phyloP scores from a whole-genome alignment of 2,329 filamentous ascomycete species.

The Nakataea oryzae region DNA sequence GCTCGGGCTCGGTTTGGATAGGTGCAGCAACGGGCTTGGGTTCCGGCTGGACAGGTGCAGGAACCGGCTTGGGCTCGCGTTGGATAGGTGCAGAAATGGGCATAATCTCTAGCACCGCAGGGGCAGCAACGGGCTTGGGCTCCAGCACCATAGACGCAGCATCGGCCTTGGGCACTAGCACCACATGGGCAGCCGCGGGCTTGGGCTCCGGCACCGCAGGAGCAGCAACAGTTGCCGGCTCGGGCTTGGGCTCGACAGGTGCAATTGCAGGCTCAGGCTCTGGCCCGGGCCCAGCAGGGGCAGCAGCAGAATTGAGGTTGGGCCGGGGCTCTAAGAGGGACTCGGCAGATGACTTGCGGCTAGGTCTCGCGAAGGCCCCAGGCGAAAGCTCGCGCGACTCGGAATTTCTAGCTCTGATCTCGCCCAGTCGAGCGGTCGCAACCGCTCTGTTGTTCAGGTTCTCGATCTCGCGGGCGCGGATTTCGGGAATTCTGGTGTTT shows the following conservation, averaged over 20 bases:
- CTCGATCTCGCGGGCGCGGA: constrained; percentile 30
- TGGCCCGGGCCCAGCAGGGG: constrained; percentile 7
- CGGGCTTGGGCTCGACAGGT: not conserved
- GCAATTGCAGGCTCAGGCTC: not conserved
- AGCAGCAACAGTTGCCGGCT: not conserved
- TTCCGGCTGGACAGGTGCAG: not conserved
- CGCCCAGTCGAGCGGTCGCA: constrained; percentile 38
- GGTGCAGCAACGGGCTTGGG: not conserved
- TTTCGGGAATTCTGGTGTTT: constrained; percentile 39
- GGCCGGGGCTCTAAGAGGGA: constrained; percentile 8
- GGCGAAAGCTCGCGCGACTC: constrained; percentile 28
- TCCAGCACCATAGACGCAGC: not conserved
- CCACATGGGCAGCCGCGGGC: not conserved
- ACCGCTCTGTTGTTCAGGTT: constrained; percentile 33
- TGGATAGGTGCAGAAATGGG: not conserved
- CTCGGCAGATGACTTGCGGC: constrained; percentile 14
- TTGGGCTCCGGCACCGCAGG: not conserved
- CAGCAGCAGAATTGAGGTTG: no score
- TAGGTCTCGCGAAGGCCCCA: constrained; percentile 21
- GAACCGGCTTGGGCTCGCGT: not conserved
- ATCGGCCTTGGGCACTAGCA: not conserved
- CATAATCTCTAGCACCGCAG: not conserved
- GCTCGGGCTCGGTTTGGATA: not conserved
- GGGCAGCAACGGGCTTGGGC: no score
- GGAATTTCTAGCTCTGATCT: constrained; percentile 40